Evolutionary conservation across 163 green algal species (phyloP).

Genomic region (Chloromonas sp.): DNA sequence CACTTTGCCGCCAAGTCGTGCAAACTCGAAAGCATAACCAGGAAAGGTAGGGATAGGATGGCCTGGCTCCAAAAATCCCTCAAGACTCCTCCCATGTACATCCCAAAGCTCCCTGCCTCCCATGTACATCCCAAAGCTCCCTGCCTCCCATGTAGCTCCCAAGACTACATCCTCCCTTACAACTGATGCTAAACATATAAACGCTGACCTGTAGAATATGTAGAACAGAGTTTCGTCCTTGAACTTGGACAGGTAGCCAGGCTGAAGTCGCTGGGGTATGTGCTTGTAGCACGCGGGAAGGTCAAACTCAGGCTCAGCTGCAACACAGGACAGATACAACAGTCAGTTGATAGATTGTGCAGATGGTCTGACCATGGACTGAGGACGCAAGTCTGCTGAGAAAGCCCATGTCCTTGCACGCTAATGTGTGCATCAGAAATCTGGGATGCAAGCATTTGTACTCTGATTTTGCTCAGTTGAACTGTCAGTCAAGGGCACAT

Average conservation of each 20-base stretch:
- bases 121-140: no score
- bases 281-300: constrained; percentile 86
- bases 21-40: no score
- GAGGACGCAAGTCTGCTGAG: background rate
- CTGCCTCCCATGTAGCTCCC: no score
- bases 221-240: constrained; percentile 72
- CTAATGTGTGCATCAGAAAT: background rate
- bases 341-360: background rate
- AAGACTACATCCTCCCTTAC: no score
- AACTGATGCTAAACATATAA: background rate
- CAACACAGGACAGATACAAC: background rate
- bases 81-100: no score
- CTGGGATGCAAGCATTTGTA: background rate
- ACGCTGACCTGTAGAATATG: constrained; percentile 75
- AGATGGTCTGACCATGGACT: background rate
- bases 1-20: no score
- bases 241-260: constrained; percentile 87
- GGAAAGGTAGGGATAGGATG: no score
- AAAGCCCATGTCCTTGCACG: background rate
- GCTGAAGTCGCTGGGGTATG: constrained; percentile 68
- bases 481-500: no score
- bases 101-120: no score
- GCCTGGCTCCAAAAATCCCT: no score
- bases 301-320: constrained; percentile 68
- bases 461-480: no score